Base-by-base conservation (phyloP, 2,329 filamentous ascomycete genomes). In the Cladophialophora bantiana region DNA sequence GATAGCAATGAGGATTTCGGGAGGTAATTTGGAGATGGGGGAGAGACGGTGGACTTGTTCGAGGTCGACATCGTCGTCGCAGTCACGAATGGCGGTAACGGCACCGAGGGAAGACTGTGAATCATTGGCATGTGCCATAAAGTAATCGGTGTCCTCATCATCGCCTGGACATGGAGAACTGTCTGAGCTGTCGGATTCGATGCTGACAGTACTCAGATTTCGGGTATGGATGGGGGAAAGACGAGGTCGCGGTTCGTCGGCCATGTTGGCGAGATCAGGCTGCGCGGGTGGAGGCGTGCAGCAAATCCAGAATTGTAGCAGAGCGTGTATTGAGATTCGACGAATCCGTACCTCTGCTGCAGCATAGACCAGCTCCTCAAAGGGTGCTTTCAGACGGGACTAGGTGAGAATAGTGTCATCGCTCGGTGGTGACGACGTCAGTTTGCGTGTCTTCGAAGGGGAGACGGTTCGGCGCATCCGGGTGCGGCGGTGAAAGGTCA, bases 131-230 rank as follows among this genome's bases (percentile, higher is more conserved):
- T 91, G 90, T 65, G 86, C 87, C 77, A 91, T 90, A 78, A 95
- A 95, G 79, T 95, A 97, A 80, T 97, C 94, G 73, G 93, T 96
- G 80, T 97, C 94, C 79, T 96, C 93, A 75, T 93, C 90, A 76
- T 88, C 88, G 60, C 90, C 88, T 62, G 80, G 80, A 72, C 82
- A 80, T 35, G 81, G 80, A n/a, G 81, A 83, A n/a, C 62, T 72
- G 42, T 72, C 72, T 35, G 72, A 73, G 57, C 71, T 72, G 60
- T 72, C 71, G 6, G 72, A 73, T 26, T 73, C 72, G 56, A 71
- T 66, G 2, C 71, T 73, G 38, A 65, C 64, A 15, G 66, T 68
- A 59, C 71, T 73, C 31, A 71, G 54, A 59, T 70, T 72, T 64
- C 71, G 62, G 18, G 63, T 70, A 59, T 73, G 71, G 53, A 73